phyloP scores from a whole-genome alignment of 345 rosid genomes.

The Cardamine chenopodiifolia region DNA sequence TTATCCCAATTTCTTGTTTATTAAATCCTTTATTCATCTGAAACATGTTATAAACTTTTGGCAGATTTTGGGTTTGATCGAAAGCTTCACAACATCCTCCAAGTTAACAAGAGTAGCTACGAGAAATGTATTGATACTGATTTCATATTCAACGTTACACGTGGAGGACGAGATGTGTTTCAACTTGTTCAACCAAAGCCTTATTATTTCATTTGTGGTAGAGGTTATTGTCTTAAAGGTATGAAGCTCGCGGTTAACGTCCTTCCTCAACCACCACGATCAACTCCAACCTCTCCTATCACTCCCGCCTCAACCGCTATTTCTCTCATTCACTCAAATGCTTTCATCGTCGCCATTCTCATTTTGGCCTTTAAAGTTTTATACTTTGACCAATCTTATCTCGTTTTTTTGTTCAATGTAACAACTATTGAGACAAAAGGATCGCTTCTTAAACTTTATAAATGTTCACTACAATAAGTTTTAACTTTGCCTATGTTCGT shows the following conservation, averaged over 20 bases:
- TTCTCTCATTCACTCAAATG: neutral
- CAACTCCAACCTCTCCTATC: neutral
- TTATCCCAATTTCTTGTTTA: neutral
- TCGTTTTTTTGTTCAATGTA: too few relatives aligned
- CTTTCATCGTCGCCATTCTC: neutral
- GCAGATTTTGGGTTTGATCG: slow-evolving; percentile 56
- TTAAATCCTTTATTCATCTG: neutral
- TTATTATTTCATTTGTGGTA: slow-evolving; percentile 63
- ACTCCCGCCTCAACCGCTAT: slow-evolving; percentile 1
- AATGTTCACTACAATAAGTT: neutral
- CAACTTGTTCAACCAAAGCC: slow-evolving; percentile 52
- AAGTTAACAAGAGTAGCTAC: slow-evolving; percentile 67
- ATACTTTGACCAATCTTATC: neutral
- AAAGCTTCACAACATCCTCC: slow-evolving; percentile 50
- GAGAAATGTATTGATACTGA: slow-evolving; percentile 49
- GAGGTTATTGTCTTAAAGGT: slow-evolving; percentile 60
- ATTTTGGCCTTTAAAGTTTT: neutral
- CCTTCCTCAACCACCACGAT: slow-evolving; percentile 29
- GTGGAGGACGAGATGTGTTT: slow-evolving; percentile 69
- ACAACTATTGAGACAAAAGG: neutral
- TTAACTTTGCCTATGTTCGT: neutral
- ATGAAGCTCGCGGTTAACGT: slow-evolving; percentile 56
- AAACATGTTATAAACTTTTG: neutral
- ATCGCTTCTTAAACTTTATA: neutral
- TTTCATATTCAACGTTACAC: slow-evolving; percentile 56